Base-by-base conservation (phyloP, 495 filamentous ascomycete species). In the Aspergillus coremiiformis region DNA sequence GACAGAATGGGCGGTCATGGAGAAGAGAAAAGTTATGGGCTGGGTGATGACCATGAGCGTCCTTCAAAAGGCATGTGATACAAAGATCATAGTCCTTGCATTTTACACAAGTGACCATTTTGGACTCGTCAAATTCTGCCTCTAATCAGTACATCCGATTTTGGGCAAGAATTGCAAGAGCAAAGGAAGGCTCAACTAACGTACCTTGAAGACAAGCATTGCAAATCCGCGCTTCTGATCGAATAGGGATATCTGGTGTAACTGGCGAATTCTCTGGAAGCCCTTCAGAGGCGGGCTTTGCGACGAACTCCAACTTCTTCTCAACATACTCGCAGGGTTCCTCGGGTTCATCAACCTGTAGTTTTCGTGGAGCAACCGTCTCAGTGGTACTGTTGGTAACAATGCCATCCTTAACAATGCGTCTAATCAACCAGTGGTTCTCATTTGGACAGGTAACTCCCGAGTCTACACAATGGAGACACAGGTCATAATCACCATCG, bases 21-120 rank as follows among this genome's bases (percentile, higher is more conserved):
- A 72, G 59, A 22, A 70, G 53, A 6, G 55, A 70, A 63, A 99
- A 96, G 27, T 74, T 80, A 62, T 99, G 93, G 53, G 79, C 86
- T 47, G 93, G 93, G 63, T 99, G 86, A 62, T 99, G 93, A 35
- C 94, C 94, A 61, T 99, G 93, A 57, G 82, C 82, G 64, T 84
- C 76, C 41, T 71, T 77, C 45, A 82, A 68, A 35, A 92, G 86
- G 71, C 93, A 99, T 24, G 70, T 66, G 49, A 88, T 76, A 78
- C 93, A 99, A 26, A 99, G 81, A 60, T 97, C 92, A 64, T 81
- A 97, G 68, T 97, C 92, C 3, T 87, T 84, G 64, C 93, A 99
- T 37, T 76, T 72, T 9, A 73, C 78, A 78, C 93, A 99, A 52
- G 87, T 88, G 51, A 96, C 83, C 63, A 96, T 90, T 44, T 87